Conservation (phyloP, 129 eudicot genomes). For the carrot (Daucus carota) region DNA sequence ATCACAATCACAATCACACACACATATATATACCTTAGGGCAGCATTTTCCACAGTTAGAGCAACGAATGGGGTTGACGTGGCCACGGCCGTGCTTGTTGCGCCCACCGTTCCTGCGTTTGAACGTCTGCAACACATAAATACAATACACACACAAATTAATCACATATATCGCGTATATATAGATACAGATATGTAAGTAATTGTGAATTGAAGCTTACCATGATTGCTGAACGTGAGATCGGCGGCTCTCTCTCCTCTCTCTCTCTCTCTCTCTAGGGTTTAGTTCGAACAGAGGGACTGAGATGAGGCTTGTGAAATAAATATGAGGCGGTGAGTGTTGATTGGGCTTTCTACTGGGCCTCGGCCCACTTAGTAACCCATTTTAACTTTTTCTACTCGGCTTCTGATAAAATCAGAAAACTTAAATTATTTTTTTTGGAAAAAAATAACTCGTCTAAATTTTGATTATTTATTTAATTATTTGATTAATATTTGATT, state of each 20-base stretch:
- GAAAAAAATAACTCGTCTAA: too few species aligned
- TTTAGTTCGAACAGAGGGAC: not conserved
- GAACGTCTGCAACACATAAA: conserved; percentile 58
- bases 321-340: not conserved
- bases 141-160: not conserved
- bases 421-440: too few species aligned
- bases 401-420: too few species aligned
- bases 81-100: conserved; percentile 90
- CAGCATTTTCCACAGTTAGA: conserved; percentile 89
- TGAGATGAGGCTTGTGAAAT: not conserved
- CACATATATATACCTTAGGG: conserved; percentile 47
- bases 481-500: too few species aligned
- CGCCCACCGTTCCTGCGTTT: conserved; percentile 86
- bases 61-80: conserved; percentile 65
- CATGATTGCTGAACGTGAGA: not conserved
- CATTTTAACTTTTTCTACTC: too few species aligned
- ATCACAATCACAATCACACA: not conserved
- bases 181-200: not conserved
- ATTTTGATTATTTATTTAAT: too few species aligned
- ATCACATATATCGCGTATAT: not conserved
- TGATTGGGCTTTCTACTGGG: not conserved
- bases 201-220: not conserved
- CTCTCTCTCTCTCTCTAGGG: not conserved
- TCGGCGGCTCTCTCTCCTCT: not conserved
- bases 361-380: too few species aligned